Percentiles rank a stretch among this genome's conserved stretches.
Evolutionary conservation across 345 rosid species (phyloP).

Genomic region (sweet orange (Citrus sinensis)): DVS_A1.0 CM039161.1:7683001-7683500

Average conservation of each 20-base stretch:
- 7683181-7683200: slow-evolving; percentile 22
- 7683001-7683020: neutral
- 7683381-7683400: slow-evolving; percentile 44
- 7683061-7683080: slow-evolving; percentile 49
- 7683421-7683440: slow-evolving; percentile 24
- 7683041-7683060: neutral
- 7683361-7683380: slow-evolving; percentile 34
- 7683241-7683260: neutral
- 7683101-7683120: slow-evolving; percentile 66
- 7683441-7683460: slow-evolving; percentile 41
- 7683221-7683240: neutral
- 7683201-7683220: slow-evolving; percentile 34
- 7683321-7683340: slow-evolving; percentile 24
- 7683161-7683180: slow-evolving; percentile 47
- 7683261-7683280: neutral
- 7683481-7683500: neutral
- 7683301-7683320: slow-evolving; percentile 48
- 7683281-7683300: slow-evolving; percentile 25
- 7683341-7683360: slow-evolving; percentile 30
- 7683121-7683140: slow-evolving; percentile 20
- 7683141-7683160: slow-evolving; percentile 67
- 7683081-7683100: slow-evolving; percentile 31
- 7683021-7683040: neutral
- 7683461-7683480: slow-evolving; percentile 32
- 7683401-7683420: neutral